phyloP scores from a whole-genome alignment of 768 basidiomycete genomes.

The Lentinula detonsa region DNA sequence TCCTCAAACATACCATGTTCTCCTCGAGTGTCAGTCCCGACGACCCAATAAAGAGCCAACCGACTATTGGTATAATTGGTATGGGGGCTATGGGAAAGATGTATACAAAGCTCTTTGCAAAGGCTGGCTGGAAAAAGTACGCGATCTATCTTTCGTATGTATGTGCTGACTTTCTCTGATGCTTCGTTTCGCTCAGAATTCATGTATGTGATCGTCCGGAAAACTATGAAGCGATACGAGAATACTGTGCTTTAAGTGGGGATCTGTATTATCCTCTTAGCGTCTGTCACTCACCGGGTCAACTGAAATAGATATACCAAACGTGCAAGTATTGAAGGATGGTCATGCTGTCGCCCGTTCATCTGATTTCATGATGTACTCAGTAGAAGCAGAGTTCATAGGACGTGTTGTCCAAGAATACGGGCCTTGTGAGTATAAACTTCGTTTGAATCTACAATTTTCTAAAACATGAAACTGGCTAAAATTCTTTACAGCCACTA shows the following conservation, averaged over 20 bases:
- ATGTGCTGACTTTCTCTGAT: background rate
- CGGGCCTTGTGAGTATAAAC: constrained; percentile 73
- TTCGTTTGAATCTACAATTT: background rate
- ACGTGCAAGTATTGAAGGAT: constrained; percentile 62
- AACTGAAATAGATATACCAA: constrained; percentile 42
- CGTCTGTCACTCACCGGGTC: background rate
- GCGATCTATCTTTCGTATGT: background rate
- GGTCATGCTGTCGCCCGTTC: constrained; percentile 86
- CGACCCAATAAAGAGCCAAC: constrained; percentile 35
- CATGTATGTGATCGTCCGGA: constrained; percentile 83
- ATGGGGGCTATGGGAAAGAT: constrained; percentile 98
- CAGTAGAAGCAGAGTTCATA: constrained; percentile 89
- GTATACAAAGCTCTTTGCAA: constrained; percentile 77
- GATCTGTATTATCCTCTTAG: background rate
- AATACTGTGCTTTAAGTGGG: constrained; percentile 52
- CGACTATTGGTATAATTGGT: constrained; percentile 85
- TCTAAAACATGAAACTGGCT: background rate
- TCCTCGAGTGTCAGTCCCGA: constrained; percentile 4
- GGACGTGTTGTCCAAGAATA: constrained; percentile 78
- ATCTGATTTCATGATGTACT: constrained; percentile 92
- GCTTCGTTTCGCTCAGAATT: constrained; percentile 46
- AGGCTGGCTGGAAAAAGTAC: constrained; percentile 84
- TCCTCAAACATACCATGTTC: background rate
- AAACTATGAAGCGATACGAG: constrained; percentile 58
- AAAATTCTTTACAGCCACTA: constrained; percentile 59